A percentile compares a stretch with the other conserved stretches of the same genome.
Evolutionary conservation across 2,329 filamentous ascomycete species (phyloP).

Genomic region (Trichophyton mentagrophytes): DNA sequence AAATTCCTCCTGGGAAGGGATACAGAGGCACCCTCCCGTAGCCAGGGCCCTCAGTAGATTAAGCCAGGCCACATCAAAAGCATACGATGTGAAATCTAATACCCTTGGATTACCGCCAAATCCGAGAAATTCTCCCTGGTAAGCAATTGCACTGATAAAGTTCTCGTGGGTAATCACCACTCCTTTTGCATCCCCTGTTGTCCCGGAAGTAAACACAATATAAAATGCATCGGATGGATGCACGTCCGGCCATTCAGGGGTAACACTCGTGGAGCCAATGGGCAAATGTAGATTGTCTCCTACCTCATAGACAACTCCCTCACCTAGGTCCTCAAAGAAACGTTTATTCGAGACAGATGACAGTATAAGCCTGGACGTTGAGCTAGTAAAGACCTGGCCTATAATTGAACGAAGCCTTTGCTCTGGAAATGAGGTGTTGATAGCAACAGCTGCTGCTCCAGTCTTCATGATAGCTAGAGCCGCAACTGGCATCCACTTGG

Average conservation of each 20-base stretch:
- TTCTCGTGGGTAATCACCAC: constrained; percentile 2
- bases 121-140: background rate
- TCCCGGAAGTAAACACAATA: constrained; percentile 30
- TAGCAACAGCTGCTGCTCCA: constrained; percentile 11
- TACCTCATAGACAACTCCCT: background rate
- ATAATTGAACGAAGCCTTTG: constrained; percentile 23
- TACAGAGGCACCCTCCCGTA: constrained; percentile 47
- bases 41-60: constrained; percentile 31
- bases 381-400: background rate
- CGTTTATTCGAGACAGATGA: background rate
- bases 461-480: constrained; percentile 12
- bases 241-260: constrained; percentile 5
- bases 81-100: constrained; percentile 34
- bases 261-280: background rate
- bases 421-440: constrained; percentile 15
- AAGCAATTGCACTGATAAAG: background rate
- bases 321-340: background rate
- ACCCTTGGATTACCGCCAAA: constrained; percentile 37
- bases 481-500: constrained; percentile 12
- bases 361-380: constrained; percentile 8
- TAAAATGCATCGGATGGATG: constrained; percentile 32
- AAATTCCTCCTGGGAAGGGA: constrained; percentile 40
- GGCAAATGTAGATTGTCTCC: background rate
- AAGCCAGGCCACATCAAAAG: constrained; percentile 2
- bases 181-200: constrained; percentile 5